Conservation (phyloP, 1,284 basidiomycete genomes). For the Heterobasidion annosum region DNA sequence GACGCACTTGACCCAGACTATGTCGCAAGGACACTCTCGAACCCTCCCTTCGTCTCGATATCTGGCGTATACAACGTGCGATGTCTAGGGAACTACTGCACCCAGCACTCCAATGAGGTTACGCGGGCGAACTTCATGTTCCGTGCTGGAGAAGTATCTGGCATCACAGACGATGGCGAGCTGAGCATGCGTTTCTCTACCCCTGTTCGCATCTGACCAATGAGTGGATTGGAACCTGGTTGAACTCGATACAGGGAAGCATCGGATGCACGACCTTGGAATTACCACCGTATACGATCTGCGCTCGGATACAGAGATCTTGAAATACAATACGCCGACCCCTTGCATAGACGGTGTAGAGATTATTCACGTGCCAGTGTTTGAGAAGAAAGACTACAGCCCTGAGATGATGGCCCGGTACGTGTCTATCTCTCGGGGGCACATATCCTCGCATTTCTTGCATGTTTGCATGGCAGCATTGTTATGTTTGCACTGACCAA, state of each 20-base stretch:
- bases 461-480: too few species aligned
- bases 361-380: slow-evolving; percentile 54
- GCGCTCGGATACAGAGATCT: slow-evolving; percentile 68
- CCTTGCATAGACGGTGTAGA: slow-evolving; percentile 45
- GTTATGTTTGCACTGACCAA: slow-evolving; percentile 10
- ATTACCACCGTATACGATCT: slow-evolving; percentile 63
- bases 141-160: slow-evolving; percentile 62
- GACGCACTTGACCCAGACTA: slow-evolving; percentile 44
- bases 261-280: slow-evolving; percentile 46
- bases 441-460: too few species aligned
- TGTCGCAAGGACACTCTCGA: slow-evolving; percentile 52
- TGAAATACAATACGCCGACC: slow-evolving; percentile 55
- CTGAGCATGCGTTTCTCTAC: neutral
- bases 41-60: slow-evolving; percentile 58
- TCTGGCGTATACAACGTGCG: slow-evolving; percentile 65
- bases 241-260: slow-evolving; percentile 37
- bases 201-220: neutral
- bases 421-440: slow-evolving; percentile 29
- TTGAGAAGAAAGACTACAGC: slow-evolving; percentile 67
- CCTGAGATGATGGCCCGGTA: slow-evolving; percentile 76
- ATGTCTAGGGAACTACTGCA: slow-evolving; percentile 57
- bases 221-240: neutral
- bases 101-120: slow-evolving; percentile 32
- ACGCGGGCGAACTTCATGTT: slow-evolving; percentile 50
- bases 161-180: slow-evolving; percentile 56